Evolutionary conservation across 2,329 filamentous ascomycete species (phyloP).

Genomic region (Penicillium sp.): DNA sequence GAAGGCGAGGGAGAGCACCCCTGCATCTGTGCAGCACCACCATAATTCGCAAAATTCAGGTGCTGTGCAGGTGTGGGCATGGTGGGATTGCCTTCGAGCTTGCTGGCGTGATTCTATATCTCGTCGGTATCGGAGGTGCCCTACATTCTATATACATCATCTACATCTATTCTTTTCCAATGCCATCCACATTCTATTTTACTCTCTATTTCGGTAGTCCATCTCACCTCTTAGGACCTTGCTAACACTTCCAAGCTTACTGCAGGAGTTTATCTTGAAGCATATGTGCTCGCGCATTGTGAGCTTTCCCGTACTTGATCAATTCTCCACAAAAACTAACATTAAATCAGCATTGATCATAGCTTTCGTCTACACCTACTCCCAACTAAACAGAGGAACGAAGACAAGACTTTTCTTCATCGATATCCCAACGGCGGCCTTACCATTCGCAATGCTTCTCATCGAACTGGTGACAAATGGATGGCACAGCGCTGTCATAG

Average conservation of each 20-base stretch:
- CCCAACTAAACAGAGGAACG: conserved; percentile 77
- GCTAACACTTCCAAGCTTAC: conserved; percentile 38
- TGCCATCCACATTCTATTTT: conserved; percentile 22
- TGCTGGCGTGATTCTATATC: conserved; percentile 54
- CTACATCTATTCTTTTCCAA: conserved; percentile 23
- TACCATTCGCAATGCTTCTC: conserved; percentile 77
- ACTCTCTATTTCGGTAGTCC: conserved; percentile 23
- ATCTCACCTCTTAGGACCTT: conserved; percentile 26
- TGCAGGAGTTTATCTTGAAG: conserved; percentile 40
- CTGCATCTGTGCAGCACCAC: conserved; percentile 59
- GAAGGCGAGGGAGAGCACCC: conserved; percentile 79
- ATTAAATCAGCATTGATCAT: conserved; percentile 68
- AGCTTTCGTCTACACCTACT: conserved; percentile 78
- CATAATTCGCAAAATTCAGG: conserved; percentile 58
- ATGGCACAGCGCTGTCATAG: conserved; percentile 56
- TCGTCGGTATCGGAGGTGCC: conserved; percentile 64
- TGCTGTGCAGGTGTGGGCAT: conserved; percentile 67
- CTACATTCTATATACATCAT: conserved; percentile 54
- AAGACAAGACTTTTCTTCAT: conserved; percentile 79
- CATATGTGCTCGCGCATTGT: conserved; percentile 40
- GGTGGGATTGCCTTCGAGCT: conserved; percentile 74
- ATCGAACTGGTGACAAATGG: conserved; percentile 70
- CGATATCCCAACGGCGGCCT: conserved; percentile 75
- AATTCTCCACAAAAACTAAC: conserved; percentile 24
- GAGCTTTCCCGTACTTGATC: conserved; percentile 18